Conservation (phyloP, 371 early-diverging fungal genomes). For the Chytridiales sp. region DNA sequence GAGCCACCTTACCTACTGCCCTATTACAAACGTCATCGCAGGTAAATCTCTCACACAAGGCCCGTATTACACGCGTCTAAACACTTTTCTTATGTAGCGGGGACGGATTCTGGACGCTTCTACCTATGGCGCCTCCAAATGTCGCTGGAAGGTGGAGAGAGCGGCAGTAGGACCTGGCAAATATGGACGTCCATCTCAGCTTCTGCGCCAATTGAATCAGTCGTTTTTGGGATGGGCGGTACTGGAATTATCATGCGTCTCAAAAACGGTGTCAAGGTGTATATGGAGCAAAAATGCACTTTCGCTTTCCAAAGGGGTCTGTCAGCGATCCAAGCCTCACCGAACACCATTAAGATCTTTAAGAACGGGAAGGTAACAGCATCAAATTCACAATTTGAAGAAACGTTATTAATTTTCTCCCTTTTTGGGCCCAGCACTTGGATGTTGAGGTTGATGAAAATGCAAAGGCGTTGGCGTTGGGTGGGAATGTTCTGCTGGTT, state of each 20-base stretch:
- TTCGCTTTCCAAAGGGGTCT: no score
- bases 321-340: no score
- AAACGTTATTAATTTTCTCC: no score
- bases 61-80: no score
- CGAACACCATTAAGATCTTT: not conserved
- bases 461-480: conserved; percentile 28
- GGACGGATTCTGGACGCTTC: conserved; percentile 32
- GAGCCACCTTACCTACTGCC: conserved; percentile 26
- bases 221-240: conserved; percentile 19
- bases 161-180: not conserved
- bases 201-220: not conserved
- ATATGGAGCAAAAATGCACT: conserved; percentile 25
- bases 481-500: conserved; percentile 26
- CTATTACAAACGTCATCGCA: conserved; percentile 26
- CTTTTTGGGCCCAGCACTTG: no score
- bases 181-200: conserved; percentile 1
- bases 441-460: conserved; percentile 25
- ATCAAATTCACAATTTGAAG: no score
- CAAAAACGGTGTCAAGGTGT: conserved; percentile 13
- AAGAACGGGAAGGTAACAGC: not conserved
- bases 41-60: conserved; percentile 21
- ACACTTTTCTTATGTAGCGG: conserved; percentile 20
- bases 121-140: conserved; percentile 19
- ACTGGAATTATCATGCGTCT: conserved; percentile 8
- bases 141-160: not conserved